These are phyloP conservation scores for Xeromyces bisporus DNA, from an alignment of 495 filamentous ascomycete genomes.

Conservation along the genomic window DNA sequence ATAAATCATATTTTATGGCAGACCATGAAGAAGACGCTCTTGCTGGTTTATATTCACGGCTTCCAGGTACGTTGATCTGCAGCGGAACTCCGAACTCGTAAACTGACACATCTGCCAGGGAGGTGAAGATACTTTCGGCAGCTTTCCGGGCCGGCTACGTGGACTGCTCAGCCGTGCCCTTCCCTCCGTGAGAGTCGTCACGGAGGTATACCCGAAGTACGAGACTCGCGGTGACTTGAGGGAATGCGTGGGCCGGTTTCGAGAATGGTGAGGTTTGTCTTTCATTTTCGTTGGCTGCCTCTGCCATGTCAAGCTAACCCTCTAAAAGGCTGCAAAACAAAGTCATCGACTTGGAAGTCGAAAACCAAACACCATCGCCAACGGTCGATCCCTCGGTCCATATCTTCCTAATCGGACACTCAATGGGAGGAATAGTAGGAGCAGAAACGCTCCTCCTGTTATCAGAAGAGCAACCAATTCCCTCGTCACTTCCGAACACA, in stretches of 20 bases:
- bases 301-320: no score
- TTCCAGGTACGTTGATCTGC: slow-evolving; percentile 56
- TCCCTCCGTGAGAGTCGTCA: slow-evolving; percentile 52
- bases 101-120: slow-evolving; percentile 35
- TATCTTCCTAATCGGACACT: slow-evolving; percentile 74
- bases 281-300: background rate
- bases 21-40: slow-evolving; percentile 71
- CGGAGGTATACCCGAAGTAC: slow-evolving; percentile 71
- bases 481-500: slow-evolving; percentile 9
- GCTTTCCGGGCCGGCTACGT: slow-evolving; percentile 59
- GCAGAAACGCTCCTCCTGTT: slow-evolving; percentile 67
- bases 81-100: background rate
- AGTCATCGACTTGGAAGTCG: slow-evolving; percentile 89
- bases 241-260: slow-evolving; percentile 62
- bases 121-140: slow-evolving; percentile 71
- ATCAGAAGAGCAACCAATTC: slow-evolving; percentile 49
- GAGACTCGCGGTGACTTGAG: slow-evolving; percentile 79
- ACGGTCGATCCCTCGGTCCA: slow-evolving; percentile 79
- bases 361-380: slow-evolving; percentile 61
- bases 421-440: slow-evolving; percentile 94
- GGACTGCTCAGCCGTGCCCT: slow-evolving; percentile 51
- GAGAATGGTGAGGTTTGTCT: slow-evolving; percentile 51
- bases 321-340: slow-evolving; percentile 85
- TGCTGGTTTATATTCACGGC: slow-evolving; percentile 89
- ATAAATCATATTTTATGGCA: no score